Conservation (phyloP, 495 filamentous ascomycete genomes). For the Halenospora varia region DNA sequence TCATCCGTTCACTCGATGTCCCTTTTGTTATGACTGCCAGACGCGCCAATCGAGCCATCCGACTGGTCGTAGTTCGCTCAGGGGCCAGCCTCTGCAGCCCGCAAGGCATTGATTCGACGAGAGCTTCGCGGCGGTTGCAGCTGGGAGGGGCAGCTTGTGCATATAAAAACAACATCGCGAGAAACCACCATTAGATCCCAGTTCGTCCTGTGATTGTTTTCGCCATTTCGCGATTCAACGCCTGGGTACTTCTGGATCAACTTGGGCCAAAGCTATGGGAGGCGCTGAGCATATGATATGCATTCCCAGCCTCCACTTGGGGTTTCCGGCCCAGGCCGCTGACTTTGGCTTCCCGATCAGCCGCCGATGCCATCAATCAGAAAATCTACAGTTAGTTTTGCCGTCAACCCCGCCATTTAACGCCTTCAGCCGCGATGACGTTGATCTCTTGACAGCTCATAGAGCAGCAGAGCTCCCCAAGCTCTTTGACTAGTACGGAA, state of each 20-base stretch:
- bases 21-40: constrained; percentile 20
- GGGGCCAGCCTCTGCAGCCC: neutral
- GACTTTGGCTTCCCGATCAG: neutral
- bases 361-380: neutral
- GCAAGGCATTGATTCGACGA: constrained; percentile 9
- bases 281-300: no score
- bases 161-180: constrained; percentile 20
- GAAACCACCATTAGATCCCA: neutral
- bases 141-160: neutral
- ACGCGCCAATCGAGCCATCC: constrained; percentile 11
- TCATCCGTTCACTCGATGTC: constrained; percentile 6
- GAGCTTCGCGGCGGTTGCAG: constrained; percentile 4
- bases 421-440: neutral
- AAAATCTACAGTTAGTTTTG: neutral
- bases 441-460: neutral
- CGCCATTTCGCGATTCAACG: neutral
- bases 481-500: no score
- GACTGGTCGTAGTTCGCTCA: constrained; percentile 9
- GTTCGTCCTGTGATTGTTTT: neutral
- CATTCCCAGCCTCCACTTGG: no score
- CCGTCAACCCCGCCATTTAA: neutral
- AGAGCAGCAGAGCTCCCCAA: no score
- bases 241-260: no score
- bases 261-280: no score
- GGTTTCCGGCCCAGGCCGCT: no score